phyloP scores from a whole-genome alignment of 768 basidiomycete species.

The Hydnomerulius pinastri region DNA sequence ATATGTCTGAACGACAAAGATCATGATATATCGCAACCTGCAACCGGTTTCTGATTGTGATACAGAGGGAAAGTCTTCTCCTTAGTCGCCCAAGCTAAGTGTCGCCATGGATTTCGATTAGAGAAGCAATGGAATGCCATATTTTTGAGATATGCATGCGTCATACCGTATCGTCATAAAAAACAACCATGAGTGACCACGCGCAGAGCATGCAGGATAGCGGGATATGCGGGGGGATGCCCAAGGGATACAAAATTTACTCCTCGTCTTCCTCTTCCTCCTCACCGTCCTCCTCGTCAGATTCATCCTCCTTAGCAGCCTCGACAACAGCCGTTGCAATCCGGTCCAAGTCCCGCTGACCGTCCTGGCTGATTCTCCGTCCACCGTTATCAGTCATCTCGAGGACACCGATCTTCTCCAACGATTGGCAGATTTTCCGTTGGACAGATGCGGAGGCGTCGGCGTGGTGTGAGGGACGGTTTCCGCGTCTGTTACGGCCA shows the following conservation, averaged over 20 bases:
- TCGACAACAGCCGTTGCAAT: constrained; percentile 90
- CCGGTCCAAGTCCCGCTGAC: constrained; percentile 92
- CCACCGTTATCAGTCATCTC: constrained; percentile 94
- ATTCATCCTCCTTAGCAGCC: constrained; percentile 69
- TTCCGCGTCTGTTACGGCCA: constrained; percentile 92
- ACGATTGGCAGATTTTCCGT: constrained; percentile 92
- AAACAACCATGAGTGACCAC: constrained; percentile 22
- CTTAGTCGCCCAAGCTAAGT: neutral
- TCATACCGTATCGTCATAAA: constrained; percentile 44
- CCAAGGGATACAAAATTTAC: constrained; percentile 22
- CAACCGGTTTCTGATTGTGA: too few relatives aligned
- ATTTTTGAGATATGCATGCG: constrained; percentile 35
- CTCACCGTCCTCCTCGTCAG: constrained; percentile 74
- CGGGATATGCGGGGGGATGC: constrained; percentile 18
- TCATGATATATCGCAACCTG: too few relatives aligned
- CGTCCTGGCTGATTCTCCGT: constrained; percentile 94
- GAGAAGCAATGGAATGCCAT: constrained; percentile 22
- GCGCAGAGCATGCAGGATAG: constrained; percentile 20
- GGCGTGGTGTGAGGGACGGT: constrained; percentile 94
- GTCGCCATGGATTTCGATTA: neutral
- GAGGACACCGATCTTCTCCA: constrained; percentile 98
- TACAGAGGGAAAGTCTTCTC: too few relatives aligned
- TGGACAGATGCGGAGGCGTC: constrained; percentile 86
- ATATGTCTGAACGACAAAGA: too few relatives aligned
- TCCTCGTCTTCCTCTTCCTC: constrained; percentile 59